These are phyloP conservation scores for Magnaporthiopsis rhizophila DNA, from an alignment of 2,329 filamentous ascomycete species.

Conservation along the genomic window DNA sequence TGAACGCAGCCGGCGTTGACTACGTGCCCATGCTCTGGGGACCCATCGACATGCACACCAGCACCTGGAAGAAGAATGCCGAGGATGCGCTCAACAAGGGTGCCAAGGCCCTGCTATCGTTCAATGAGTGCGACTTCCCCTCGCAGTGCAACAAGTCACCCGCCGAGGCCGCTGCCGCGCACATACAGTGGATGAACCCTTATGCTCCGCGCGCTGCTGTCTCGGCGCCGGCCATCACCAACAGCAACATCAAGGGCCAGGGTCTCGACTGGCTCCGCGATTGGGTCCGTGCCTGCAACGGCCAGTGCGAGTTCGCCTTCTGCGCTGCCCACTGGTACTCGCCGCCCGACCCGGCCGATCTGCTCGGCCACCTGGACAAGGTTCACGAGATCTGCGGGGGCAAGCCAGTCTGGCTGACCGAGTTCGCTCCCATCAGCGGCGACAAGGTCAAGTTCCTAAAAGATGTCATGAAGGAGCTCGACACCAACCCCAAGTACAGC, in stretches of 20 bases:
- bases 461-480: slow-evolving; percentile 38
- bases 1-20: slow-evolving; percentile 35
- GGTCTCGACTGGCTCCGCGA: slow-evolving; percentile 47
- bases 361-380: slow-evolving; percentile 45
- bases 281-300: slow-evolving; percentile 44
- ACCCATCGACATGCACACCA: slow-evolving; percentile 31
- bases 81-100: slow-evolving; percentile 44
- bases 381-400: slow-evolving; percentile 36
- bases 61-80: slow-evolving; percentile 42
- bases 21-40: slow-evolving; percentile 64
- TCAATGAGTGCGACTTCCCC: slow-evolving; percentile 63
- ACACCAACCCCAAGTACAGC: slow-evolving; percentile 30
- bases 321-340: slow-evolving; percentile 60
- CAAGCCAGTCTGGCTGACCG: slow-evolving; percentile 54
- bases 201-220: slow-evolving; percentile 46
- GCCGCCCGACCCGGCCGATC: slow-evolving; percentile 34
- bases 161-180: slow-evolving; percentile 40
- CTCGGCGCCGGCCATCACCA: slow-evolving; percentile 51
- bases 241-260: slow-evolving; percentile 40
- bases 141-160: slow-evolving; percentile 52
- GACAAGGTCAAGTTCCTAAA: slow-evolving; percentile 40
- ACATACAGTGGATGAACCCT: slow-evolving; percentile 47
- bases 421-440: slow-evolving; percentile 48
- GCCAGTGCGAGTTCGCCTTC: slow-evolving; percentile 49
- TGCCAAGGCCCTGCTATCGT: slow-evolving; percentile 50